phyloP scores from a whole-genome alignment of 2,329 filamentous ascomycete genomes.

The Tolypocladium endophyticum region DNA sequence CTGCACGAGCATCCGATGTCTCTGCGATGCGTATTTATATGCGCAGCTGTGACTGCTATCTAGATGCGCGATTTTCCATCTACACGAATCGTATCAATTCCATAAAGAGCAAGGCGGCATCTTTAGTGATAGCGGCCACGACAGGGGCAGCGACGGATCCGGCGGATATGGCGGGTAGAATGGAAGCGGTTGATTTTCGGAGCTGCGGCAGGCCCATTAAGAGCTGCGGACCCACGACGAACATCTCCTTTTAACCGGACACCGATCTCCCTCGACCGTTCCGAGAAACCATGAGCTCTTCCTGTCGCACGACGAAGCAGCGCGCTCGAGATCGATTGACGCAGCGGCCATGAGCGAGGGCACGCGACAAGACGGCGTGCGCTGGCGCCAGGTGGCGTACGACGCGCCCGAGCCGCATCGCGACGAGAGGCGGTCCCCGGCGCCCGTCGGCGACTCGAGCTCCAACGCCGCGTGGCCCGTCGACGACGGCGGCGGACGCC shows the following conservation, averaged over 20 bases:
- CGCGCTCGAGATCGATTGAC: background rate
- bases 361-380: background rate
- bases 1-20: too few relatives aligned
- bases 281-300: background rate
- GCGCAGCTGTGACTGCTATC: too few relatives aligned
- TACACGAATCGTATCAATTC: too few relatives aligned
- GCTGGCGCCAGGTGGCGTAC: conserved; percentile 7
- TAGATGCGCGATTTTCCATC: too few relatives aligned
- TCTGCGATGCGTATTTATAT: too few relatives aligned
- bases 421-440: conserved; percentile 19
- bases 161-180: background rate
- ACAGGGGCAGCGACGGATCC: background rate
- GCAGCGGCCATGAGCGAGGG: background rate
- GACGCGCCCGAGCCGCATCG: conserved; percentile 20
- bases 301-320: background rate
- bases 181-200: background rate
- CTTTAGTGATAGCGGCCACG: background rate
- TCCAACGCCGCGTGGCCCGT: background rate
- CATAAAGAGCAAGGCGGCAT: background rate
- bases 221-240: background rate
- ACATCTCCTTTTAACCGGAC: background rate
- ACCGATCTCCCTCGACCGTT: background rate
- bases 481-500: background rate
- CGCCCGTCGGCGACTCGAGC: background rate
- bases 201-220: background rate